Evolutionary conservation across 352 stramenopile genomes (phyloP).

Genomic region (Albugo candida): DNA sequence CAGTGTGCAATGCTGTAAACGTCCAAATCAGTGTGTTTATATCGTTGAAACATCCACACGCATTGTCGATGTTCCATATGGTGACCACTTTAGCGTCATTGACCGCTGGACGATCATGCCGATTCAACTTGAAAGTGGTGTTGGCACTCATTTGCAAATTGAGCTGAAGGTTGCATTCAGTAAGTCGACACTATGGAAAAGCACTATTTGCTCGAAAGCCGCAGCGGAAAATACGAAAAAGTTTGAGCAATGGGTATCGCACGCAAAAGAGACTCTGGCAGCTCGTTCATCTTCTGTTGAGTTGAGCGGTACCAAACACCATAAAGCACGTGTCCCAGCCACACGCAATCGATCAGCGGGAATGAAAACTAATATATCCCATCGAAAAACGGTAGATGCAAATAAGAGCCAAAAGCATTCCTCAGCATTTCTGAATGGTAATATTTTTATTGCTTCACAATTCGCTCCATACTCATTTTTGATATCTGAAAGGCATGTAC

Average conservation of each 20-base stretch:
- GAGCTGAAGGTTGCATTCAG: conserved; percentile 60
- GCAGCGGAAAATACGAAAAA: conserved; percentile 56
- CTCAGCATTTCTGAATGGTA: no score
- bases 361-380: no score
- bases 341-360: no score
- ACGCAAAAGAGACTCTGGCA: conserved; percentile 32
- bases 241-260: conserved; percentile 40
- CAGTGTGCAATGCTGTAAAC: conserved; percentile 17
- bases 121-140: conserved; percentile 12
- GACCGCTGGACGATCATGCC: conserved; percentile 61
- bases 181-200: conserved; percentile 74
- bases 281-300: no score
- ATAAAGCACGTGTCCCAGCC: no score
- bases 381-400: no score
- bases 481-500: no score
- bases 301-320: no score
- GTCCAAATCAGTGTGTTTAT: neutral
- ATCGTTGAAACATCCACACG: conserved; percentile 60
- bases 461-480: no score
- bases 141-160: conserved; percentile 44
- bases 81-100: conserved; percentile 76
- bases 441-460: no score
- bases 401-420: no score
- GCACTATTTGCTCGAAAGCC: conserved; percentile 51
- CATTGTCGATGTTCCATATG: conserved; percentile 69